These are phyloP conservation scores for Fragaria vesca DNA, from an alignment of 306 rosid species.

Conservation along the genomic window DNA sequence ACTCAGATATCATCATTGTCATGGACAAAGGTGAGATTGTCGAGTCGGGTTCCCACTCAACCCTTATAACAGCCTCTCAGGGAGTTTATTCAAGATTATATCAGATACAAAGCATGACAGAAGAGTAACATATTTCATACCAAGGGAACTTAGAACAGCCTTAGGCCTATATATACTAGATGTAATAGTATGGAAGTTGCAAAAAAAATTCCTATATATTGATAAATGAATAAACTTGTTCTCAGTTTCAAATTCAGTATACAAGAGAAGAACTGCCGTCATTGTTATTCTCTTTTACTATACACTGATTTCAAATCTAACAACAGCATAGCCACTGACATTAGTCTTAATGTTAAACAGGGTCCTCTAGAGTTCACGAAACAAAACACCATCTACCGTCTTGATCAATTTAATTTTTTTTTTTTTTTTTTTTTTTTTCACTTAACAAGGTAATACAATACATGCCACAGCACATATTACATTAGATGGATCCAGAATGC, in stretches of 20 bases:
- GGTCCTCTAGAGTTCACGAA: too few species aligned
- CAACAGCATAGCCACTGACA: too few species aligned
- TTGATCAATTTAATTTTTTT: too few species aligned
- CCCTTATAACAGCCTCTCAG: slow-evolving; percentile 40
- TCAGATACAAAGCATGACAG: slow-evolving; percentile 59
- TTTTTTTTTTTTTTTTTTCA: too few species aligned
- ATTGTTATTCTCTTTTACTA: too few species aligned
- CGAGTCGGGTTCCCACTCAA: slow-evolving; percentile 69
- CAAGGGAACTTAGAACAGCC: slow-evolving; percentile 13
- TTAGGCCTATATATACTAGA: slow-evolving; percentile 15
- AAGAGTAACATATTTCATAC: slow-evolving; percentile 30
- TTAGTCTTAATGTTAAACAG: too few species aligned
- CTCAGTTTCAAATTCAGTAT: background rate
- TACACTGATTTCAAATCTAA: too few species aligned
- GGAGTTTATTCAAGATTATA: slow-evolving; percentile 73
- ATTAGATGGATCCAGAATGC: too few species aligned
- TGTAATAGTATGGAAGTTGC: background rate
- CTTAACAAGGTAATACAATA: too few species aligned
- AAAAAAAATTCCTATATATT: background rate
- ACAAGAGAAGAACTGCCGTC: too few species aligned
- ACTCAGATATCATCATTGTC: slow-evolving; percentile 69
- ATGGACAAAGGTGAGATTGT: slow-evolving; percentile 75
- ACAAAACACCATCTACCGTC: too few species aligned
- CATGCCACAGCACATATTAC: too few species aligned
- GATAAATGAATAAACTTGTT: background rate